phyloP scores from a whole-genome alignment of 768 basidiomycete genomes.

The Lentinula sp. region DNA sequence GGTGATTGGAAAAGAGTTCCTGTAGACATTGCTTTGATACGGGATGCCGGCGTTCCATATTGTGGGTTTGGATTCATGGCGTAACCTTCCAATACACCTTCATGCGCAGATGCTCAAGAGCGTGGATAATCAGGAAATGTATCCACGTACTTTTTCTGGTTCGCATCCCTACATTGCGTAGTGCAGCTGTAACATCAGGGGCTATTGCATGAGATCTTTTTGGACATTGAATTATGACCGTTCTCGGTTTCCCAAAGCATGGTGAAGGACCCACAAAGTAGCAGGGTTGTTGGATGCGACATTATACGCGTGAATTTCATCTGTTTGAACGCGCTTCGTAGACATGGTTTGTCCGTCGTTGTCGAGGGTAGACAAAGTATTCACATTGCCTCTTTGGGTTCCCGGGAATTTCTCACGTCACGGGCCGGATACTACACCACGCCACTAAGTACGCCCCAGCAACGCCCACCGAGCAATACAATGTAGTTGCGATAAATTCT shows the following conservation, averaged over 20 bases:
- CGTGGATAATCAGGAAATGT: constrained; percentile 11
- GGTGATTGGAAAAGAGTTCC: constrained; percentile 46
- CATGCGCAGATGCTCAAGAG: constrained; percentile 12
- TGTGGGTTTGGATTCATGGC: constrained; percentile 17
- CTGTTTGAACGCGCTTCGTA: constrained; percentile 30
- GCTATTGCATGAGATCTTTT: constrained; percentile 27
- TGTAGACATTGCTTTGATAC: constrained; percentile 33
- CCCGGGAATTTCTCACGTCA: too few relatives aligned
- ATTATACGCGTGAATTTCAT: constrained; percentile 20
- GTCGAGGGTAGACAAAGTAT: background rate
- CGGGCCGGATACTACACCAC: too few relatives aligned
- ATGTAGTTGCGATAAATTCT: too few relatives aligned
- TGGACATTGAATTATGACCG: constrained; percentile 6
- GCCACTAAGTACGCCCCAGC: background rate
- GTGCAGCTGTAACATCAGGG: constrained; percentile 44
- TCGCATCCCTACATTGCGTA: constrained; percentile 53
- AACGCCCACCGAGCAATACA: background rate
- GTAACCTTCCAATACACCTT: constrained; percentile 63
- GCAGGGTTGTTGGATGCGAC: constrained; percentile 13
- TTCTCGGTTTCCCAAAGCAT: constrained; percentile 11
- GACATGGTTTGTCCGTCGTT: constrained; percentile 9
- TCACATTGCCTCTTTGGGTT: background rate
- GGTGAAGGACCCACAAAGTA: constrained; percentile 17
- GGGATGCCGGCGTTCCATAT: constrained; percentile 21
- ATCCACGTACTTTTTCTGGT: constrained; percentile 50